phyloP scores from a whole-genome alignment of 306 rosid genomes.

The Prunus padus region DNA sequence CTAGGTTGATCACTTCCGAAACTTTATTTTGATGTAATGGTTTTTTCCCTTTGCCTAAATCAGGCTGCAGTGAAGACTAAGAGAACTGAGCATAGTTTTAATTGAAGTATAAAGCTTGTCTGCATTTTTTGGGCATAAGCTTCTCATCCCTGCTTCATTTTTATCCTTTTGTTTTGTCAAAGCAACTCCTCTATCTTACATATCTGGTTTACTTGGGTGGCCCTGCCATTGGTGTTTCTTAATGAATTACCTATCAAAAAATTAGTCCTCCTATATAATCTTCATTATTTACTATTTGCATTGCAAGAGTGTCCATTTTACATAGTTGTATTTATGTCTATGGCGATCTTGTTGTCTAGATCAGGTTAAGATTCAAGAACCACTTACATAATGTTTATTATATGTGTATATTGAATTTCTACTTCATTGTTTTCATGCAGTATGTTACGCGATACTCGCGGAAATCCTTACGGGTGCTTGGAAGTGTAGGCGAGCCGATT shows the following conservation, averaged over 20 bases:
- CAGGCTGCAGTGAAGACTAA: background rate
- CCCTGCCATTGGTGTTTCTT: background rate
- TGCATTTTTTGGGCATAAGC: background rate
- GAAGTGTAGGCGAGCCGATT: conserved; percentile 99
- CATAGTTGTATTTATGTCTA: background rate
- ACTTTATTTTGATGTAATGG: background rate
- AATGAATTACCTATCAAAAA: background rate
- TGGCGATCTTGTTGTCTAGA: conserved; percentile 1
- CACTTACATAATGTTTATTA: background rate
- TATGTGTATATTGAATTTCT: conserved; percentile 4
- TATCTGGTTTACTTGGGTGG: background rate
- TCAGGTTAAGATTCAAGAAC: background rate
- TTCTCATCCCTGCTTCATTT: background rate
- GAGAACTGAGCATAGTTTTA: background rate
- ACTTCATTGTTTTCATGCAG: conserved; percentile 47
- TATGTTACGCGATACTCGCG: conserved; percentile 79
- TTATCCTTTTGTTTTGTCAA: background rate
- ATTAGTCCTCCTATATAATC: background rate
- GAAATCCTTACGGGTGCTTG: conserved; percentile 85
- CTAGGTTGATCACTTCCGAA: conserved; percentile 1
- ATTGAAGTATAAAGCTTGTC: background rate
- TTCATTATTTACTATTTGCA: conserved; percentile 1
- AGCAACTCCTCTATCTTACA: background rate
- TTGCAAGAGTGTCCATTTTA: background rate
- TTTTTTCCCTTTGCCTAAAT: background rate